Base-by-base conservation (phyloP, 1,139 yeast genomes). In the Hyphopichia wangnamkhiaoensis region DNA sequence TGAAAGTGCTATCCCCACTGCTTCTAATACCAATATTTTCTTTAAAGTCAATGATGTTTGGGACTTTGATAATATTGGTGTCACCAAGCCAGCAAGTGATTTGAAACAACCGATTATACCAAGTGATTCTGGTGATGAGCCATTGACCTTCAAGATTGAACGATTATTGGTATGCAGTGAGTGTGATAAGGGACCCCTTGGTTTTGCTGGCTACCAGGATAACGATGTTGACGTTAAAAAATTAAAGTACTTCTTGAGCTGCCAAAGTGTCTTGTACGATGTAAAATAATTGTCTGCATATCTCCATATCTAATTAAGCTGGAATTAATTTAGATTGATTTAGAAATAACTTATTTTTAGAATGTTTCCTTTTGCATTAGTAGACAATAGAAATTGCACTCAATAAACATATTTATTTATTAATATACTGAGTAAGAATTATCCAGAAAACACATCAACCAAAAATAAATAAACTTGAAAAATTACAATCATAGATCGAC, bases 51-150 rank as follows among this genome's bases (percentile, higher is more conserved):
- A 63, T 3, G 87, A 84, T 49, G 80, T 81, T 43, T 84, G 91
- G 91, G 84, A 79, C 47, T 84, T 84, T 50, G 91, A 84, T 48
- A 84, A 84, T 52, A 76, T 84, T 34, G 91, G 89, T 1, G 93
- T 84, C 2, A 82, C 90, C 1, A 67, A 72, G 54, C 72, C 80
- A 20, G 43, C 75, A 7, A 59, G 61, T 14, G 51, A 57, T 12
- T 44, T 56, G 7, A 31, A 42, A 2, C 45, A 57, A 13, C 56
- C 55, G 3, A 48, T 50, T 9, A 49, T 59, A 31, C 40, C 52
- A 34, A 49, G 46, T 36, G 48, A 40, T 6, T 49, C 47, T 13
- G 42, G 36, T 5, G 37, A 39, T 3, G 46, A 40, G 8, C 36
- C 42, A 1, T 45, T 50, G 14, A 44, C 54, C 3, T 54, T 63